phyloP scores from a whole-genome alignment of 306 rosid genomes.

The Ochetophila trinervis region DNA sequence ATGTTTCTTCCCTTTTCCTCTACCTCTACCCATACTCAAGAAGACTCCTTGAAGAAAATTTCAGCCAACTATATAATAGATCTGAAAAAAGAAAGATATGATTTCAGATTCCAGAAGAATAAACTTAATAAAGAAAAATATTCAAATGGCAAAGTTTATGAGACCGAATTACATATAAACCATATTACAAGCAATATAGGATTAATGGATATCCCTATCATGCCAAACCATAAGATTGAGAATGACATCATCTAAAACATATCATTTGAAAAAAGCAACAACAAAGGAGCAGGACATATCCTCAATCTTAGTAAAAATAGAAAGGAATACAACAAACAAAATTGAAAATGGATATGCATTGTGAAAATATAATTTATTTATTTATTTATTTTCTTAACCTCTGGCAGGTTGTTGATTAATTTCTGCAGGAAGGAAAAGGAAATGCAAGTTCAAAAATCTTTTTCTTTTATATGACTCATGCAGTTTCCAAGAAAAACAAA shows the following conservation, averaged over 20 bases:
- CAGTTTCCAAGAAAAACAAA: neutral
- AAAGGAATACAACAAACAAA: conserved; percentile 1
- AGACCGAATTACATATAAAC: conserved; percentile 1
- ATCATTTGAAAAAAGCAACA: conserved; percentile 14
- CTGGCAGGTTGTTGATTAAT: neutral
- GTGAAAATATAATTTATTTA: neutral
- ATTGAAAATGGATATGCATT: neutral
- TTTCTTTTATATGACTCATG: neutral
- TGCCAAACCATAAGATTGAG: neutral
- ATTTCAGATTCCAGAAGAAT: conserved; percentile 26
- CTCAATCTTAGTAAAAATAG: conserved; percentile 1
- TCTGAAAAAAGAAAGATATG: conserved; percentile 30
- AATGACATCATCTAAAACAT: conserved; percentile 11
- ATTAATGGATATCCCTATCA: neutral
- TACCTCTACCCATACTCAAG: conserved; percentile 61
- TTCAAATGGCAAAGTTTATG: conserved; percentile 11
- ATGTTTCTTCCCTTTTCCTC: conserved; percentile 72
- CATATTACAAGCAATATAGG: conserved; percentile 5
- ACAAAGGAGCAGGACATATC: conserved; percentile 16
- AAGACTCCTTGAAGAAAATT: conserved; percentile 18
- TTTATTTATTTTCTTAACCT: neutral
- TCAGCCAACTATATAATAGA: conserved; percentile 20
- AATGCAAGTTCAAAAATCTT: conserved; percentile 2
- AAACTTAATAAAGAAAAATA: conserved; percentile 14
- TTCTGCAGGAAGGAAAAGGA: neutral